Evolutionary conservation across 305 asterid species (phyloP), one percentile per base, ranked within the genome.

Genomic region (Euphrasia arctica): DNA sequence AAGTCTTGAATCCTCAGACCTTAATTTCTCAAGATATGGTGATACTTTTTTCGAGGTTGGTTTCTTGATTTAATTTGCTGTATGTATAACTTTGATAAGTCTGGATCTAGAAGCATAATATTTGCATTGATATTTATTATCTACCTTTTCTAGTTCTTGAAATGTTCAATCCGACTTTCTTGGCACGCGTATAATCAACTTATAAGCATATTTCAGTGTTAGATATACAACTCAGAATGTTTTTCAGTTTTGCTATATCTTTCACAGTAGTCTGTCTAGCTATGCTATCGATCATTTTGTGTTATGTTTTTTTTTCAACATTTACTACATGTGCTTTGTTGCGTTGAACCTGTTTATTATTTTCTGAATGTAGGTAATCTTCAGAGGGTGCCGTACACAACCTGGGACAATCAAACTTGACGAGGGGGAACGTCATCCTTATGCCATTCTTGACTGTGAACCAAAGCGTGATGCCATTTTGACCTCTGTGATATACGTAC

Each of bases 401-500:
- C 97, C 99, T 71, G 97, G 99, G 69, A 93, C 99, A 54, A 72
- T 85, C 66, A 93, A 93, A 76, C 96, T 86, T 77, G 99, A 93
- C 83, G 99, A 93, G 79, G 99, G 99, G 75, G 97, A 90, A 75
- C 78, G 81, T 68, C 99, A 93, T 69, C 95, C 99, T 62, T 93
- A 88, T 81, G 82, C 97, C 68, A 82, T 93, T 76, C 72, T 93
- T 66, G 99, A 84, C 75, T 78, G 80, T 66, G 95, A 86, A 75
- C 83, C 99, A 47, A 85, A 49, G 69, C 99, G 96, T 65, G 99
- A 93, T 73, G 78, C 74, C 72, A 88, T 90, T 73, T 76, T 93
- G 81, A 95, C 95, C 13, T 93, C 94, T 73, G 99, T 93, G 67
- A 81, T 93, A 56, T 93, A 88, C 51, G 71, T 90, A 51, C 99